Base-by-base conservation (phyloP, 106 monocot genomes). In the Platanthera zijinensis region DNA sequence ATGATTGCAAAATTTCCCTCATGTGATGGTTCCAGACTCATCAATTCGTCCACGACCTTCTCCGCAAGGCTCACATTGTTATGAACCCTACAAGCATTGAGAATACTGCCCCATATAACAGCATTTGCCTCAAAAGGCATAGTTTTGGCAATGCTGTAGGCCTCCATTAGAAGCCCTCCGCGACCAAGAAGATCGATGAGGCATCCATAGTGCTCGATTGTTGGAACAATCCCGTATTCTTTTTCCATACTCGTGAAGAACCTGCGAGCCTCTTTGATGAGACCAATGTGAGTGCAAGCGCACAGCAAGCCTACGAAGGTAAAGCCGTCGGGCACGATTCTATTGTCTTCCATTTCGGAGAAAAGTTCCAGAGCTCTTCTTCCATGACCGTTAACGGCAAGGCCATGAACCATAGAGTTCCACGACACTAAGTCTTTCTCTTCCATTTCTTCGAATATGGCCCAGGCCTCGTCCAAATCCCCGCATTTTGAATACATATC, bases 401-500 rank as follows among this genome's bases (percentile, higher is more conserved):
- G 74, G 6, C 86, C 86, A 19, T 87, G 89, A 51, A 95, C n/a
- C 80, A 95, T 92, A 49, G 86, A 88, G 56, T 95, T 95, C 95
- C 95, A 92, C 3, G 95, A 90, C 21, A 92, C 90, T 18, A 78
- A 63, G 73, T 95, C 90, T 48, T 52, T 88, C 67, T 79, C 52
- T 0, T 13, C 39, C 77, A 80, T 90, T 53, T 53, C 83, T 13
- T 86, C 59, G 62, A 95, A 95, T 25, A 95, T 69, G 6, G 13
- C 66, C 76, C 79, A 86, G 19, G 95, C 89, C 69, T 74, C 80
- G 71, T 83, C 67, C n/a, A 92, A 70, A 52, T 78, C 79, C 17
- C 92, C 95, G 52, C 95, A 95, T 74, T 95, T 95, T 12, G 88
- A 78, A 13, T 90, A 95, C 95, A 95, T 92, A 74, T 90, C 88